Percentiles rank a stretch among this genome's conserved stretches.
These are phyloP conservation scores for Aspergillus pseudotamarii DNA, from an alignment of 2,329 filamentous ascomycete genomes.

Conservation along the genomic window DNA sequence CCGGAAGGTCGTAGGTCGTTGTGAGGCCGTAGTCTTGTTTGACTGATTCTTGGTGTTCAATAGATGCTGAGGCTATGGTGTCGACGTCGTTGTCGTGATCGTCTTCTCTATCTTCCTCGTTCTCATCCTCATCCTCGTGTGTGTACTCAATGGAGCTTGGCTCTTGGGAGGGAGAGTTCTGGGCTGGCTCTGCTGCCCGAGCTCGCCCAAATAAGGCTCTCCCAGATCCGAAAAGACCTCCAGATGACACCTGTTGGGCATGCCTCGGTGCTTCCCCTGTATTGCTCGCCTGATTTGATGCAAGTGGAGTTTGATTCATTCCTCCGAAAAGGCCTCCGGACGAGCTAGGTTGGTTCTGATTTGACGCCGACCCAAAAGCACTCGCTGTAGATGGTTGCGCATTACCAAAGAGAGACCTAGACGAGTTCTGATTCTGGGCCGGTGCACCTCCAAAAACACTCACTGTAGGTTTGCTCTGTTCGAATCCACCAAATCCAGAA, in stretches of 20 bases:
- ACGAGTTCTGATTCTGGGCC: background rate
- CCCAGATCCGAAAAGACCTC: background rate
- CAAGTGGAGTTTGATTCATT: background rate
- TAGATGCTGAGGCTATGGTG: constrained; percentile 8
- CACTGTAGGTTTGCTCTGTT: background rate
- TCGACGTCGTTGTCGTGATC: constrained; percentile 3
- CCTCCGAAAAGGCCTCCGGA: background rate
- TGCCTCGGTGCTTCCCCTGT: background rate
- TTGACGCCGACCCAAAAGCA: background rate
- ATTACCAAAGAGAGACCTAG: background rate
- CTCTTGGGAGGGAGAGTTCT: background rate
- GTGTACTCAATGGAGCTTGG: background rate
- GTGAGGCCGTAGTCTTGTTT: constrained; percentile 47
- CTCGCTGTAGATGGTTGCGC: background rate
- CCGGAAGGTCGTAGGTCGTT: constrained; percentile 45
- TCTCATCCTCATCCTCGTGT: constrained; percentile 1
- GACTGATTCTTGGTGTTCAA: constrained; percentile 35
- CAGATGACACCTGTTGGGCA: constrained; percentile 1
- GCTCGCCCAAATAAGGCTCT: background rate
- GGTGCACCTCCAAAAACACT: background rate
- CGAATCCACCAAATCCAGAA: background rate
- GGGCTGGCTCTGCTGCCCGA: background rate
- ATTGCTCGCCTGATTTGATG: background rate
- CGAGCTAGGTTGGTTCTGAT: background rate
- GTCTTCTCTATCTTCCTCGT: constrained; percentile 16